Percentiles rank a stretch among this genome's conserved stretches.
Conservation (phyloP, 1,139 yeast species). For the Candida sanyaensis region DNA sequence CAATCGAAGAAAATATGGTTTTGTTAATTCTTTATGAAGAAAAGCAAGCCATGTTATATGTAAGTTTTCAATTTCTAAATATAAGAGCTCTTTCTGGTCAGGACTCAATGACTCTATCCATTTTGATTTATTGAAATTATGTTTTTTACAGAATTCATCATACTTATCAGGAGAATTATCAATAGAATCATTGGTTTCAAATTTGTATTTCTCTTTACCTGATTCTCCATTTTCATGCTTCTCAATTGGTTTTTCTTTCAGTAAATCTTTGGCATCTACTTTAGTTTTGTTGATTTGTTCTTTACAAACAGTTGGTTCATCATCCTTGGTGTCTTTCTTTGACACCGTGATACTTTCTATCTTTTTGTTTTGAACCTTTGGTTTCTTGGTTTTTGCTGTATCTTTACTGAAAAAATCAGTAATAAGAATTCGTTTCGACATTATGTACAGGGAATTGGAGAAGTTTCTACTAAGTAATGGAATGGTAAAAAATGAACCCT, state of each 20-base stretch:
- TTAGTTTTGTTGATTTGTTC: background rate
- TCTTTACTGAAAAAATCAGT: conserved; percentile 15
- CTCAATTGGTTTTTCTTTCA: background rate
- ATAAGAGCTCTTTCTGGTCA: conserved; percentile 56
- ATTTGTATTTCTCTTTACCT: background rate
- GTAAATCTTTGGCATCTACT: background rate
- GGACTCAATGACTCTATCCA: conserved; percentile 58
- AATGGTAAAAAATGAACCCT: background rate
- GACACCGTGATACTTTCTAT: background rate
- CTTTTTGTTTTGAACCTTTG: background rate
- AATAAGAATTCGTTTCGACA: conserved; percentile 15
- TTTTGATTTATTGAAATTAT: conserved; percentile 46
- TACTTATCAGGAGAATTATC: conserved; percentile 6
- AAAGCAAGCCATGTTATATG: conserved; percentile 79
- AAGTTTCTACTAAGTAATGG: background rate
- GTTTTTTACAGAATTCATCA: conserved; percentile 17
- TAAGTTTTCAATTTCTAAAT: conserved; percentile 67
- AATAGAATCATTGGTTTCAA: background rate
- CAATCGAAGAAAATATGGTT: conserved; percentile 80
- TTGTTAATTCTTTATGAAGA: conserved; percentile 70
- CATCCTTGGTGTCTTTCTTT: background rate
- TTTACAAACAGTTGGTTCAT: background rate
- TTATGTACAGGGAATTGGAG: background rate
- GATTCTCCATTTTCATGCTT: background rate
- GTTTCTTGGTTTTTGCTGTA: background rate